Evolutionary conservation across 2,329 filamentous ascomycete species (phyloP).

Genomic region (Alternaria sp.): DNA sequence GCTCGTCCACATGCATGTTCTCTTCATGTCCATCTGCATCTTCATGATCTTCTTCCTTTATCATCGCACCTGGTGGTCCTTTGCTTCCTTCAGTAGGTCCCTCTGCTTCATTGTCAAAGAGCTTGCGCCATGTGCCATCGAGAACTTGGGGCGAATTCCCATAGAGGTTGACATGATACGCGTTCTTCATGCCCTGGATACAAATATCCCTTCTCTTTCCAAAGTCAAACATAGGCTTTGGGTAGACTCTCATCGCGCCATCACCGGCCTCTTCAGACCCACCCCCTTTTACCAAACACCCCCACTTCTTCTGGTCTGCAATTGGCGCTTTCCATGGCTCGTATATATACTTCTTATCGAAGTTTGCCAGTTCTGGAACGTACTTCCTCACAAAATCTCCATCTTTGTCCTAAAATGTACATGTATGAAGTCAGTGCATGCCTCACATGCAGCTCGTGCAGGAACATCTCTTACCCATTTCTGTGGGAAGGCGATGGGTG

Average conservation of each 20-base stretch:
- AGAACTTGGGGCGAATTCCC: constrained; percentile 69
- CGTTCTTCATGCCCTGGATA: constrained; percentile 73
- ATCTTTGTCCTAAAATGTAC: constrained; percentile 61
- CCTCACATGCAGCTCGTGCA: no score
- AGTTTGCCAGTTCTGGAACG: constrained; percentile 70
- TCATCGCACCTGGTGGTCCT: constrained; percentile 52
- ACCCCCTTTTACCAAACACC: constrained; percentile 66
- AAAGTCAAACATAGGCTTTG: constrained; percentile 82
- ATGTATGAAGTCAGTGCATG: no score
- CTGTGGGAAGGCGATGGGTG: constrained; percentile 74
- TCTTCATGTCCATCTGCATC: constrained; percentile 29
- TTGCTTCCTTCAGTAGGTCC: constrained; percentile 54
- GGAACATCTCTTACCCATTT: constrained; percentile 62
- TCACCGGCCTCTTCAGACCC: constrained; percentile 41
- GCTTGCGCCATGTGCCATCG: constrained; percentile 65
- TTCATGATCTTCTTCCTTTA: constrained; percentile 30
- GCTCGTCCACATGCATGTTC: constrained; percentile 7
- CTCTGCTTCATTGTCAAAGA: constrained; percentile 58
- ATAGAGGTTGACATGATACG: constrained; percentile 70
- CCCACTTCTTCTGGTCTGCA: constrained; percentile 72
- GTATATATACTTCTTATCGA: constrained; percentile 76
- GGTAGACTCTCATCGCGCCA: constrained; percentile 63
- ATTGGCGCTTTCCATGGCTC: constrained; percentile 80
- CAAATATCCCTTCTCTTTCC: constrained; percentile 67
- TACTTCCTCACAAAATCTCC: constrained; percentile 70